These are phyloP conservation scores for Dactylonectria estremocensis DNA, from an alignment of 2,329 filamentous ascomycete genomes.

Conservation along the genomic window DNA sequence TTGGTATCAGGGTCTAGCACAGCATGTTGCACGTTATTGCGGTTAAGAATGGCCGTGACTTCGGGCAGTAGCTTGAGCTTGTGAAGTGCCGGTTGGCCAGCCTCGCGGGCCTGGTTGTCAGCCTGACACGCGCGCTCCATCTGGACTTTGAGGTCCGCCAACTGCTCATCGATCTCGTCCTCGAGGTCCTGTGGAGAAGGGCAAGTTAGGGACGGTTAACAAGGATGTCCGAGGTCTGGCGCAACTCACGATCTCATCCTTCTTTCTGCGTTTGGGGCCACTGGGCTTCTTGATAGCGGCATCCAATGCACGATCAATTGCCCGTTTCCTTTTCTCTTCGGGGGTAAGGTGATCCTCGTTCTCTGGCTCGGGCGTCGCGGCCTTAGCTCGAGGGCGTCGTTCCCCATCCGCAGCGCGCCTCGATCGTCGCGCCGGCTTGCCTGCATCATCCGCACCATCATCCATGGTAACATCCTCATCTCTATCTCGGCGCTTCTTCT, in stretches of 20 bases:
- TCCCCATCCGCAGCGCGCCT: conserved; percentile 63
- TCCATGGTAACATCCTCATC: conserved; percentile 66
- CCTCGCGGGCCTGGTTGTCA: conserved; percentile 86
- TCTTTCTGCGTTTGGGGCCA: conserved; percentile 78
- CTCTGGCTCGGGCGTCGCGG: conserved; percentile 70
- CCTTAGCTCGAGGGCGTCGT: conserved; percentile 64
- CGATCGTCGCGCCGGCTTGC: conserved; percentile 63
- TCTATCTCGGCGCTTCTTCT: conserved; percentile 72
- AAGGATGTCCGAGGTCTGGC: background rate
- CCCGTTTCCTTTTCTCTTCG: conserved; percentile 86
- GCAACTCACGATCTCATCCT: conserved; percentile 85
- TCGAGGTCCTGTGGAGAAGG: conserved; percentile 79
- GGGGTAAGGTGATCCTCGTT: conserved; percentile 86
- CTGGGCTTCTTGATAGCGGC: conserved; percentile 87
- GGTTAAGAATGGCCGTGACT: conserved; percentile 89
- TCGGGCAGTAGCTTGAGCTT: conserved; percentile 96
- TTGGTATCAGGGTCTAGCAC: conserved; percentile 96
- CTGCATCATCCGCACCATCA: conserved; percentile 60
- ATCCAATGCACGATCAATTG: conserved; percentile 89
- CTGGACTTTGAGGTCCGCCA: conserved; percentile 86
- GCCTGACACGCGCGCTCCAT: conserved; percentile 93
- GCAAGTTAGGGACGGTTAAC: conserved; percentile 39
- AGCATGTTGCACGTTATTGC: conserved; percentile 86
- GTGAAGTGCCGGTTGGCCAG: conserved; percentile 86
- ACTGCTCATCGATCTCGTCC: conserved; percentile 89